A percentile compares a stretch with the other conserved stretches of the same genome.
Conservation (phyloP, 805 yeast genomes). For the Lipomyces sp. region DNA sequence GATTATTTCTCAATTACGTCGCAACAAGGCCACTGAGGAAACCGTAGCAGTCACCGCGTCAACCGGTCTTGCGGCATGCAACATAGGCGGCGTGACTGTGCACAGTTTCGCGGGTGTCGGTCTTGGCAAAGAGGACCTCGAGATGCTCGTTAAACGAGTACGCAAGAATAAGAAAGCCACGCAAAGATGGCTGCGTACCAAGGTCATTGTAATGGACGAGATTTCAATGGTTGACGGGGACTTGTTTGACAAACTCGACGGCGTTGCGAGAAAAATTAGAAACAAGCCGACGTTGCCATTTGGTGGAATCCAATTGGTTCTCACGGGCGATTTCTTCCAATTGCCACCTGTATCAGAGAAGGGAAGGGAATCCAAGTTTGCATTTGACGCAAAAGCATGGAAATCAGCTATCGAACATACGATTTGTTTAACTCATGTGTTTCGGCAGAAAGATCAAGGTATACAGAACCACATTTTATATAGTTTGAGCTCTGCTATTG, state of each 20-base stretch:
- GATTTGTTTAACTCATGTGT: conserved; percentile 70
- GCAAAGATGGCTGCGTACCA: conserved; percentile 62
- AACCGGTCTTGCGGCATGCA: conserved; percentile 93
- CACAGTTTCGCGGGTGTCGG: conserved; percentile 88
- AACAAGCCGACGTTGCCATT: conserved; percentile 59
- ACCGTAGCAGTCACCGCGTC: conserved; percentile 88
- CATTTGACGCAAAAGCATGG: conserved; percentile 80
- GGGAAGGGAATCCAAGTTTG: conserved; percentile 47
- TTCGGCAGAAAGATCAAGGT: conserved; percentile 74
- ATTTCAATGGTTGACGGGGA: conserved; percentile 88
- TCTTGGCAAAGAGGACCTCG: conserved; percentile 55
- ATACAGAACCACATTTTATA: background rate
- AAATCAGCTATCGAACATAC: conserved; percentile 57
- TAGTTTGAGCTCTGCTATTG: background rate
- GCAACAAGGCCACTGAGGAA: conserved; percentile 41
- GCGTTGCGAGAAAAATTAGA: conserved; percentile 57
- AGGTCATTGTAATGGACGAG: conserved; percentile 83
- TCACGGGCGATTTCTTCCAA: conserved; percentile 96
- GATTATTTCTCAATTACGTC: conserved; percentile 54
- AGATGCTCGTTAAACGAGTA: conserved; percentile 48
- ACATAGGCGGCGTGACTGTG: conserved; percentile 86
- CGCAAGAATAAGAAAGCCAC: conserved; percentile 44
- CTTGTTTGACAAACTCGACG: conserved; percentile 70
- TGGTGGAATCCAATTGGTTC: conserved; percentile 87
- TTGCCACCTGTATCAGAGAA: conserved; percentile 76